Base-by-base conservation (phyloP, 768 basidiomycete species). In the Gyrodon lividus region DNA sequence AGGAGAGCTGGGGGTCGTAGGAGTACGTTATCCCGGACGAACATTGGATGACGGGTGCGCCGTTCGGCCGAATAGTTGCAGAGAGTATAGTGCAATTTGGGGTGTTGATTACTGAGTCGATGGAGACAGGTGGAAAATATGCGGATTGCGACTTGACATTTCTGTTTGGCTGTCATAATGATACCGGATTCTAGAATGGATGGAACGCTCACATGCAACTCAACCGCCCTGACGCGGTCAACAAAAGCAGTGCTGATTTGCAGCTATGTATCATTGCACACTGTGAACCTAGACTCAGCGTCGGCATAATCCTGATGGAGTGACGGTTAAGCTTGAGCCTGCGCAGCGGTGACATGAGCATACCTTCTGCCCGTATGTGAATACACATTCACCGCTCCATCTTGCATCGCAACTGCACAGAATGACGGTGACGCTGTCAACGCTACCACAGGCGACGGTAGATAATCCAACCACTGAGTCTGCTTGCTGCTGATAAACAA, bases 401-500 rank as follows among this genome's bases (percentile, higher is more conserved):
- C 93, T 55, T 86, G 79, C 72, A 81, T 78, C 0, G 83, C 89
- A 4, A 81, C 89, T 6, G 90, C 94, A 59, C 85, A 86, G 63
- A 90, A 92, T 2, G 60, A 62, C 12, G 67, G 62, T 0, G 91
- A 86, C 0, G 84, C 84, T 5, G 83, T 82, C 43, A 90, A 62
- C 1, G 76, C 72, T 14, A 95, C 65, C n/a, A 82, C 83, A 22
- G 87, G 84, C 2, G 80, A 81, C 1, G 89, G 83, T 7, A 96
- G 61, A 69, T 89, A 98, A 68, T 98, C 95, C 39, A 95, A 69
- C 93, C 95, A 98, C 48, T 88, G 83, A 10, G 83, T 87, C 52
- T 86, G 80, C 70, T 83, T 84, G 30, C 79, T 77, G 60, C 73
- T 79, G 48, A 80, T 70, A 52, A 83, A 83, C 6, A 79, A 70